Conservation (phyloP, 306 rosid species). For the Lupinus albus region DNA sequence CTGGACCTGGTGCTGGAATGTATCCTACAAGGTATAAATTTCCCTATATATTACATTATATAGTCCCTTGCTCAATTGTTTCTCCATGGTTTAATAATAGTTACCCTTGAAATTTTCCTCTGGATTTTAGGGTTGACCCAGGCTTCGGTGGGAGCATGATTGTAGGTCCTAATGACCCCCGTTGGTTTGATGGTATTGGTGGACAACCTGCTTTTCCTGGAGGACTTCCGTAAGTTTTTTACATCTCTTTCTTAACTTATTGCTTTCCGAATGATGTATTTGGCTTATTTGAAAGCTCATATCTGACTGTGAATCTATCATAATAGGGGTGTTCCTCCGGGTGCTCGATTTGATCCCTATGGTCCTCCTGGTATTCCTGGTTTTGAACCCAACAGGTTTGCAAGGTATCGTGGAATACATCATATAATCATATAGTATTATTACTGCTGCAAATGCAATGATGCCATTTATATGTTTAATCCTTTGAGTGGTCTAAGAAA, state of each 20-base stretch:
- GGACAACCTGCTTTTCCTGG: slow-evolving; percentile 63
- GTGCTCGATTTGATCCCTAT: slow-evolving; percentile 85
- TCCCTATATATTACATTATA: slow-evolving; percentile 2
- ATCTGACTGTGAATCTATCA: slow-evolving; percentile 22
- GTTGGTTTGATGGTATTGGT: slow-evolving; percentile 62
- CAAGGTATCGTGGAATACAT: slow-evolving; percentile 49
- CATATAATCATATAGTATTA: background rate
- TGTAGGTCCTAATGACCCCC: slow-evolving; percentile 79
- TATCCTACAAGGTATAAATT: slow-evolving; percentile 62
- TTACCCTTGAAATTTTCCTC: slow-evolving; percentile 23
- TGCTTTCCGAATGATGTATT: slow-evolving; percentile 2
- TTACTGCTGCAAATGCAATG: background rate
- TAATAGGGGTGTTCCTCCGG: slow-evolving; percentile 78
- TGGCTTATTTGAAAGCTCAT: slow-evolving; percentile 1
- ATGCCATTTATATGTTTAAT: slow-evolving; percentile 1
- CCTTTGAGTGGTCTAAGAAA: background rate
- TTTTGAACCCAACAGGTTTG: slow-evolving; percentile 73
- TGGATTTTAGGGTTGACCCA: slow-evolving; percentile 56
- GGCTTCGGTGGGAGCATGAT: slow-evolving; percentile 71
- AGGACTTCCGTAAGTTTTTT: slow-evolving; percentile 69
- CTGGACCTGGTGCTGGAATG: slow-evolving; percentile 83
- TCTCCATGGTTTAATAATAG: background rate
- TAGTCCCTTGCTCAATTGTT: background rate
- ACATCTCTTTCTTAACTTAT: slow-evolving; percentile 21
- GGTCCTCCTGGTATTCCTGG: slow-evolving; percentile 90